A percentile compares a stretch with the other conserved stretches of the same genome.
Evolutionary conservation across 345 rosid species (phyloP).

Genomic region (Melaleuca quinquenervia): DNA sequence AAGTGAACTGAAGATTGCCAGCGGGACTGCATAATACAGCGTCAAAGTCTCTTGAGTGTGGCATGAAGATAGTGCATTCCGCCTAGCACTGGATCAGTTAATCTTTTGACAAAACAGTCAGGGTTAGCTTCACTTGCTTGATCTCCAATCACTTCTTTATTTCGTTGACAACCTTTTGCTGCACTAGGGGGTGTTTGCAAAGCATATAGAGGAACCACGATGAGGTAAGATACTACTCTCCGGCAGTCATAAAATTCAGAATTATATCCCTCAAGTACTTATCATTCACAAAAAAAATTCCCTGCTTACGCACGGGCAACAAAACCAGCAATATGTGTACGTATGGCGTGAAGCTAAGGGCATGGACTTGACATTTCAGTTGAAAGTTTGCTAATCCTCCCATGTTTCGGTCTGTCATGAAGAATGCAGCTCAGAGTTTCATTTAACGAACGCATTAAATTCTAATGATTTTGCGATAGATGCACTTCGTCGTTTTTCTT

Average conservation of each 20-base stretch:
- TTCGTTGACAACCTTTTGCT: slow-evolving; percentile 53
- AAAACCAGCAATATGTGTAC: no score
- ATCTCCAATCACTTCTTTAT: slow-evolving; percentile 26
- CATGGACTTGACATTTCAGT: no score
- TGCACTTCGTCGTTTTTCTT: no score
- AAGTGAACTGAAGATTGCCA: slow-evolving; percentile 14
- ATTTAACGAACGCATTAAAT: no score
- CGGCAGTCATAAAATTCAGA: slow-evolving; percentile 55
- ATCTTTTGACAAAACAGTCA: slow-evolving; percentile 23
- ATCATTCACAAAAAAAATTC: slow-evolving; percentile 54
- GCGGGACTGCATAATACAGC: slow-evolving; percentile 55
- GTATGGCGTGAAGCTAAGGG: no score
- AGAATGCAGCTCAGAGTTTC: no score
- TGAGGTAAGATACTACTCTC: slow-evolving; percentile 44
- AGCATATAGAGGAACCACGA: slow-evolving; percentile 75
- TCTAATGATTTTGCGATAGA: no score
- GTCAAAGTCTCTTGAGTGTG: slow-evolving; percentile 60
- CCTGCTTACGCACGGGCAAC: no score
- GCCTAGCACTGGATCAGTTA: slow-evolving; percentile 39
- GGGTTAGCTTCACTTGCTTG: slow-evolving; percentile 2
- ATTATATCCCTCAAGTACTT: slow-evolving; percentile 64
- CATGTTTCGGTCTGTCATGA: no score
- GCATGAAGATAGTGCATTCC: slow-evolving; percentile 79
- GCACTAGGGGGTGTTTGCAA: slow-evolving; percentile 58
- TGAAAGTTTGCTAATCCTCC: no score